phyloP scores from a whole-genome alignment of 2,329 filamentous ascomycete genomes.

The Botrytis sinoallii region DNA sequence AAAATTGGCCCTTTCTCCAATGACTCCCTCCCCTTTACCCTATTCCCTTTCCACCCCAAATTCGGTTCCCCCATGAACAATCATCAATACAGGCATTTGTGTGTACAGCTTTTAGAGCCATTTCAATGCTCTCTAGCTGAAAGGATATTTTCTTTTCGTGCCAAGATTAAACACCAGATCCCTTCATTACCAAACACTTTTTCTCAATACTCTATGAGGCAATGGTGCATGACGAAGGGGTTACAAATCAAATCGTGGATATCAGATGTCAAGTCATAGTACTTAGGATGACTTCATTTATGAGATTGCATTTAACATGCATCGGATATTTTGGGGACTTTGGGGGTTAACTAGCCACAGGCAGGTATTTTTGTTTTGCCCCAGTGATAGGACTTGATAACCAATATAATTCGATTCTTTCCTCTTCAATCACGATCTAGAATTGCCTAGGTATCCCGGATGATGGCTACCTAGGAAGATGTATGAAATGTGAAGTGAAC shows the following conservation, averaged over 20 bases:
- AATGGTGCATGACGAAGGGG: conserved; percentile 62
- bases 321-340: not conserved
- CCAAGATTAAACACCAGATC: conserved; percentile 44
- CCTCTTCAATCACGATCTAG: not conserved
- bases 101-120: conserved; percentile 48
- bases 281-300: not conserved
- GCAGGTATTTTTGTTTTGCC: not conserved
- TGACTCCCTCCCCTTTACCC: not conserved
- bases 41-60: not conserved
- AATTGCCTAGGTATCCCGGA: not conserved
- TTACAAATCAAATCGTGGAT: conserved; percentile 35
- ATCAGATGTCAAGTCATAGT: conserved; percentile 9
- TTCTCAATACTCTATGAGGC: conserved; percentile 48
- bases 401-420: not conserved
- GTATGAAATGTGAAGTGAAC: not conserved
- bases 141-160: conserved; percentile 47
- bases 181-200: conserved; percentile 65
- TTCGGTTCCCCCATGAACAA: conserved; percentile 16
- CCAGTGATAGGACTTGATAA: not conserved
- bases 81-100: conserved; percentile 44
- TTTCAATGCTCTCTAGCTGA: conserved; percentile 45
- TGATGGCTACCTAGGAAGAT: not conserved
- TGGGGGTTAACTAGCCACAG: not conserved
- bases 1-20: not conserved
- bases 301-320: not conserved